Evolutionary conservation across 345 rosid genomes (phyloP).

Genomic region (Isatis tinctoria): DNA sequence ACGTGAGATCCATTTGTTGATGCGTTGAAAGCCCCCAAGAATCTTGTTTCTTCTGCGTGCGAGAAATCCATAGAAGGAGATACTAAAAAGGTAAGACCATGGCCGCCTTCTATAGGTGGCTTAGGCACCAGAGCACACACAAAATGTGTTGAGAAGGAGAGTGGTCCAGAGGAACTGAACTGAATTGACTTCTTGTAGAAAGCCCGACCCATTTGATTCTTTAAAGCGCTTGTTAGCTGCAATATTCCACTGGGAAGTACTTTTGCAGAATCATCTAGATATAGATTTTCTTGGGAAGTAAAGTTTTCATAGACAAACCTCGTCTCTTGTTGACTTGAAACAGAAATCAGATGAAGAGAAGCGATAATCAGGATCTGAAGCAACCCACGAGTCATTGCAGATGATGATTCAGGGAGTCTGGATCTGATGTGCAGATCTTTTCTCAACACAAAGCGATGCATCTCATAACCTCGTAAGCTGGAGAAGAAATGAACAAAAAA

Average conservation of each 20-base stretch:
- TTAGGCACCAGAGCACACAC: slow-evolving; percentile 38
- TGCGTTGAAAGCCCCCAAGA: slow-evolving; percentile 49
- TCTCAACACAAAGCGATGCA: slow-evolving; percentile 2
- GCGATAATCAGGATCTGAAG: slow-evolving; percentile 20
- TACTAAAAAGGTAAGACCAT: slow-evolving; percentile 44
- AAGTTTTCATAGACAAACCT: slow-evolving; percentile 48
- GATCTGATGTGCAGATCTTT: slow-evolving; percentile 14
- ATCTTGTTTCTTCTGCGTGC: slow-evolving; percentile 8
- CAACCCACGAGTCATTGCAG: slow-evolving; percentile 14
- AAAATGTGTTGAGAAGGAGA: slow-evolving; percentile 39
- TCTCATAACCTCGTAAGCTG: slow-evolving; percentile 23
- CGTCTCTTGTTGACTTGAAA: slow-evolving; percentile 27
- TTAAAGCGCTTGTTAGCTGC: slow-evolving; percentile 44
- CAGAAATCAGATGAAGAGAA: slow-evolving; percentile 18
- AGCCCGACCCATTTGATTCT: slow-evolving; percentile 40
- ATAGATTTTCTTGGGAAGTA: slow-evolving; percentile 17
- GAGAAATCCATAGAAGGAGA: slow-evolving; percentile 30
- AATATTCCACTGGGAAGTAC: slow-evolving; percentile 43
- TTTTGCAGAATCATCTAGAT: slow-evolving; percentile 32
- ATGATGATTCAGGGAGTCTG: slow-evolving; percentile 22
- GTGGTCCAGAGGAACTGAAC: slow-evolving; percentile 39
- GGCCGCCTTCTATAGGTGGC: slow-evolving; percentile 36
- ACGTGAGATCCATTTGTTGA: slow-evolving; percentile 36
- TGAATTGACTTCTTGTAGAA: slow-evolving; percentile 40
- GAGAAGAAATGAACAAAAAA: background rate